Evolutionary conservation across 495 filamentous ascomycete genomes (phyloP).

Genomic region (Daldinia decipiens): DNA sequence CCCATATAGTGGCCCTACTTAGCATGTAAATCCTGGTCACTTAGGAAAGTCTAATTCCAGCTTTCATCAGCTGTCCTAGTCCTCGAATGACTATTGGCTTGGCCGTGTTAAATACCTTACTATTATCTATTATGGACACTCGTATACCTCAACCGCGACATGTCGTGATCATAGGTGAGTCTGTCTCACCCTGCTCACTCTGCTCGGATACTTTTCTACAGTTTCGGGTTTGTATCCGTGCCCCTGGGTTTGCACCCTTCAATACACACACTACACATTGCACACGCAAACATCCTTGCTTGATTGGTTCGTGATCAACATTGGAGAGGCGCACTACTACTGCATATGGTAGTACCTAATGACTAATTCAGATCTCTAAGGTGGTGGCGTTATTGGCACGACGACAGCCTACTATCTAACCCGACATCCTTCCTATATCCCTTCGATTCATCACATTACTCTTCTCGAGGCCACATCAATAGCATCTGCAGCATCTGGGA

Average conservation of each 20-base stretch:
- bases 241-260: neutral
- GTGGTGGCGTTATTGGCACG: constrained; percentile 94
- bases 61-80: constrained; percentile 5
- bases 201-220: neutral
- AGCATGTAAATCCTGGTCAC: constrained; percentile 22
- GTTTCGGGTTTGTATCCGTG: constrained; percentile 11
- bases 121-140: constrained; percentile 47
- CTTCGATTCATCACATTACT: constrained; percentile 78
- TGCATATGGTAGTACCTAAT: constrained; percentile 8
- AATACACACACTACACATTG: constrained; percentile 2
- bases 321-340: constrained; percentile 17
- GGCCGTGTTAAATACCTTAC: constrained; percentile 47
- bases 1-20: neutral
- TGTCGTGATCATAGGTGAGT: constrained; percentile 75
- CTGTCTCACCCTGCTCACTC: constrained; percentile 5
- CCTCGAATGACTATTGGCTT: neutral
- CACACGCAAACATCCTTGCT: constrained; percentile 5
- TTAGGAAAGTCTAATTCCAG: neutral
- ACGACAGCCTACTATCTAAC: constrained; percentile 95
- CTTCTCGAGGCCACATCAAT: constrained; percentile 90
- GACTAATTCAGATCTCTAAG: constrained; percentile 55
- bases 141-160: constrained; percentile 59
- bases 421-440: constrained; percentile 84
- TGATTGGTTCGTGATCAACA: constrained; percentile 30
- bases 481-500: constrained; percentile 91